Conservation (phyloP, 352 stramenopile species). For the Phytophthora idaei region DNA sequence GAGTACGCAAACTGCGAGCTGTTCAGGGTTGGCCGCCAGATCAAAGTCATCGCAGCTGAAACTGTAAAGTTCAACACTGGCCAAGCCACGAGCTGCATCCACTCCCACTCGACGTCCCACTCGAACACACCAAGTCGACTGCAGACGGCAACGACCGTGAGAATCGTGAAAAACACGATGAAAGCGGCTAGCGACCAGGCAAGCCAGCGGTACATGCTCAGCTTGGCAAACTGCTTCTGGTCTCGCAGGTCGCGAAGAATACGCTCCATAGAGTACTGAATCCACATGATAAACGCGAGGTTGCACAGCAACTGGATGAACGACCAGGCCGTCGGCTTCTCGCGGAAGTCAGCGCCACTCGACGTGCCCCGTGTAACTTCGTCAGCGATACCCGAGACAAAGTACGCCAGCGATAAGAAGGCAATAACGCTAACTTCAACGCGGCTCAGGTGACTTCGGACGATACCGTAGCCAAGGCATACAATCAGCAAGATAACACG, state of each 20-base stretch:
- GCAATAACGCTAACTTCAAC: constrained; percentile 60
- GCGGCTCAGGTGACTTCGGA: constrained; percentile 59
- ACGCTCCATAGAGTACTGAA: constrained; percentile 85
- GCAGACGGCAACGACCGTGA: constrained; percentile 86
- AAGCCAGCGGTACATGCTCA: constrained; percentile 88
- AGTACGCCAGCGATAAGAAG: constrained; percentile 79
- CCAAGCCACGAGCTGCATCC: constrained; percentile 92
- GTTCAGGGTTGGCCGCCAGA: constrained; percentile 89
- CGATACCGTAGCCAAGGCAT: constrained; percentile 92
- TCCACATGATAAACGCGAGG: constrained; percentile 91
- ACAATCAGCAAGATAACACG: constrained; percentile 87
- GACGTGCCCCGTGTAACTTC: constrained; percentile 82
- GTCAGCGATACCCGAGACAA: constrained; percentile 73
- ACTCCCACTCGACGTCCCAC: constrained; percentile 92
- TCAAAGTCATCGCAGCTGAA: constrained; percentile 87
- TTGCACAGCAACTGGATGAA: constrained; percentile 89
- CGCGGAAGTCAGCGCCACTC: constrained; percentile 77
- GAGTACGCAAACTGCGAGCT: constrained; percentile 88
- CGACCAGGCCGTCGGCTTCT: constrained; percentile 83
- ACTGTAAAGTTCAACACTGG: constrained; percentile 92
- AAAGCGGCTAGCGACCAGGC: constrained; percentile 83
- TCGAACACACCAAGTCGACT: constrained; percentile 86
- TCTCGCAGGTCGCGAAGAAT: constrained; percentile 83
- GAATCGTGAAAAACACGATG: constrained; percentile 87
- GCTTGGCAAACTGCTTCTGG: constrained; percentile 91